Base-by-base conservation (phyloP, 352 stramenopile species). In the Pythium brassicae region DNA sequence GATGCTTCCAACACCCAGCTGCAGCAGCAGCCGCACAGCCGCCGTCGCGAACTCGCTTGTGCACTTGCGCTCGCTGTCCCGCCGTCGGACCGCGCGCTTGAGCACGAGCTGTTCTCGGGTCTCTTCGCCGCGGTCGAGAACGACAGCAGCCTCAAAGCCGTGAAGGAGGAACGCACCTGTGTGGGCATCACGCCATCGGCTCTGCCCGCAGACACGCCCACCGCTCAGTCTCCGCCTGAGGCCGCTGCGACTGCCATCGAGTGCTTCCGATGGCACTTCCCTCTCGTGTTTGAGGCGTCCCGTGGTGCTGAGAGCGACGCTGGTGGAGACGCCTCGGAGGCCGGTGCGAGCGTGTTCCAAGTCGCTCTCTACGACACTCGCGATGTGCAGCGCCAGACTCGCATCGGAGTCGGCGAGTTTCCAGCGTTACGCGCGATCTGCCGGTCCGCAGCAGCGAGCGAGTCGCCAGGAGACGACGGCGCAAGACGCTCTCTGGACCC, bases 221-320 rank as follows among this genome's bases (percentile, higher is more conserved):
- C n/a, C 10, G n/a, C 8, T 25, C 42, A 9, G 42, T 15, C 4
- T 26, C 8, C 20, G 54, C 7, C 59, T 54, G 19, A 42, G 53
- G 8, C 46, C 27, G 10, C 26, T 54, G 11, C 14, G 4, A 17
- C 22, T 8, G 5, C 23, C 22, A 1, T 1, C 19, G 20, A 34
- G 29, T 45, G 22, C 26, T 71, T 70, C 25, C 55, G 66, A 17
- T 83, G 72, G 72, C 54, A 62, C 39, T 83, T 72, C 43, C 72
- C 72, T 19, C 48, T 59, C 35, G 27, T 50, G 23, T 56, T 67
- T 32, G 56, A 64, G 55, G 29, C 60, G 8, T 26, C 19, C 23
- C 15, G 9, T 17, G 27, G 19, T 17, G 22, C 19, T 2, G 23
- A 9, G 4, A 19, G 12, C 3, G 47, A 14, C 19, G n/a, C n/a